A percentile compares a stretch with the other conserved stretches of the same genome.
Evolutionary conservation across 148 eudicot genomes (phyloP).

Genomic region (Vaccinium myrtillus): DNA sequence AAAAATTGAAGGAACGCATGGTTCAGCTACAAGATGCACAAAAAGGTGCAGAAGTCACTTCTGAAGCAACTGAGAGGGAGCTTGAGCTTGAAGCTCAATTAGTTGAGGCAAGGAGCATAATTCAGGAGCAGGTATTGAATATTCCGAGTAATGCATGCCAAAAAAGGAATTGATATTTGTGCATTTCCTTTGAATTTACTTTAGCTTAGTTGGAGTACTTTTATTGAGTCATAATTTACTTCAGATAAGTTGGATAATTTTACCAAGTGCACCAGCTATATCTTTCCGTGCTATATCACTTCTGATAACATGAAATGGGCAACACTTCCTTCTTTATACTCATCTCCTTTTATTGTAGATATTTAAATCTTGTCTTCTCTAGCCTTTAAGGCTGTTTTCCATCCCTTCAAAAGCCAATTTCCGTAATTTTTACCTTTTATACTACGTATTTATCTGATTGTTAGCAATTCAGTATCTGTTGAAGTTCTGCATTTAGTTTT

Average conservation of each 20-base stretch:
- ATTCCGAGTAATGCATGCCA: neutral
- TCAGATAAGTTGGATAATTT: neutral
- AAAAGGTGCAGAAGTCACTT: conserved; percentile 79
- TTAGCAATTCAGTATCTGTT: neutral
- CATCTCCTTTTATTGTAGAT: neutral
- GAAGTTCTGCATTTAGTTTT: neutral
- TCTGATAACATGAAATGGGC: neutral
- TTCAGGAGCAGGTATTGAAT: conserved; percentile 91
- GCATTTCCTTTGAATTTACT: conserved; percentile 5
- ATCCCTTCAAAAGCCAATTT: conserved; percentile 3
- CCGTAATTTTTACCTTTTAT: neutral
- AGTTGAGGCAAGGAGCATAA: conserved; percentile 98
- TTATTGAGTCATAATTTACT: neutral
- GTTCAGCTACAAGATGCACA: conserved; percentile 94
- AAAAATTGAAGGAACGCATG: conserved; percentile 69
- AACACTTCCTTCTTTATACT: neutral
- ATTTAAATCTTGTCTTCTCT: neutral
- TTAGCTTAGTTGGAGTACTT: neutral
- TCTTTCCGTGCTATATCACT: neutral
- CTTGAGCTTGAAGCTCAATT: conserved; percentile 99
- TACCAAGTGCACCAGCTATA: neutral
- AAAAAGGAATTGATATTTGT: conserved; percentile 5
- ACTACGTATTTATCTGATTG: too few species aligned
- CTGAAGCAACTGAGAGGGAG: conserved; percentile 97
- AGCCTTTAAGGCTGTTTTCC: neutral